Evolutionary conservation across 345 rosid genomes (phyloP).

Genomic region (Populus alba): DNA sequence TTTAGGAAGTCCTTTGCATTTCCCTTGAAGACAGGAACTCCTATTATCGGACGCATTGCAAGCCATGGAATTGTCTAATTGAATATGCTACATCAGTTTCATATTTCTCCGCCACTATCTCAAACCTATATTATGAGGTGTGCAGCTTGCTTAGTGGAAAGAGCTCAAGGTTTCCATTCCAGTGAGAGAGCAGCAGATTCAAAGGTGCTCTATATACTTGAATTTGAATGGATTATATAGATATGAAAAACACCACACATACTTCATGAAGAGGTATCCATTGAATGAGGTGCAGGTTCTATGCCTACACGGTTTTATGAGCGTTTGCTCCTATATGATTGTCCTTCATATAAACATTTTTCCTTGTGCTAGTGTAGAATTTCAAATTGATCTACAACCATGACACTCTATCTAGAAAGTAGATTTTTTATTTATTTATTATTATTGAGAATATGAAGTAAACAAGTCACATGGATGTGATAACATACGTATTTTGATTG

Average conservation of each 20-base stretch:
- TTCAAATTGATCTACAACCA: too few species aligned
- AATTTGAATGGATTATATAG: neutral
- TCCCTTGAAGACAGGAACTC: slow-evolving; percentile 57
- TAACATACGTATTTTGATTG: too few species aligned
- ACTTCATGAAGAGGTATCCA: neutral
- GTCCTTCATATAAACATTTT: too few species aligned
- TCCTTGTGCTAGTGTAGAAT: too few species aligned
- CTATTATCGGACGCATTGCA: slow-evolving; percentile 63
- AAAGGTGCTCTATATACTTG: slow-evolving; percentile 39
- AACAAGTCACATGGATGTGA: too few species aligned
- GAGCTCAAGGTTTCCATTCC: slow-evolving; percentile 30
- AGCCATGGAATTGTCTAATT: slow-evolving; percentile 56
- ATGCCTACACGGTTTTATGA: neutral
- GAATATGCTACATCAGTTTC: slow-evolving; percentile 56
- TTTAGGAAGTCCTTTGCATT: neutral
- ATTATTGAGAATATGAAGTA: too few species aligned
- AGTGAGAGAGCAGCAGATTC: slow-evolving; percentile 34
- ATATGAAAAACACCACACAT: neutral
- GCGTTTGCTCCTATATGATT: neutral
- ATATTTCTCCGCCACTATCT: slow-evolving; percentile 45
- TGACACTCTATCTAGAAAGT: too few species aligned
- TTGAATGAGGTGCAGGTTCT: neutral
- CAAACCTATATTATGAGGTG: slow-evolving; percentile 55
- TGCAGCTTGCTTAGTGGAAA: slow-evolving; percentile 46
- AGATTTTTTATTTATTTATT: too few species aligned